A percentile compares a stretch with the other conserved stretches of the same genome.
Evolutionary conservation across 345 rosid species (phyloP).

Genomic region (Salix caprea): DNA sequence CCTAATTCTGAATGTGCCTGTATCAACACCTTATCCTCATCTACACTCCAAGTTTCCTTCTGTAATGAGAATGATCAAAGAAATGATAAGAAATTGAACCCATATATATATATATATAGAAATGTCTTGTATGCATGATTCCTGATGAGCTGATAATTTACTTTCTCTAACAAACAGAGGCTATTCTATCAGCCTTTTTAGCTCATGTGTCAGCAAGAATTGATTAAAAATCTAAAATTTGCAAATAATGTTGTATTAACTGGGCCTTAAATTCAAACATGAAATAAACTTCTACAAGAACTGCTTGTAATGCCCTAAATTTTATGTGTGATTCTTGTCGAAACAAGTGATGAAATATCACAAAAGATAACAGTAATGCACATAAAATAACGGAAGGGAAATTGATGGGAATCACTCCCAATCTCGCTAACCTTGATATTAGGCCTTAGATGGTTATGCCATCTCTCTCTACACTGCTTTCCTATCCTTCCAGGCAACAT

Average conservation of each 20-base stretch:
- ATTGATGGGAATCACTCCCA: not conserved
- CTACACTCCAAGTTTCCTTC: slow-evolving; percentile 93
- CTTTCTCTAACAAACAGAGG: slow-evolving; percentile 8
- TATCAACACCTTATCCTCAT: slow-evolving; percentile 77
- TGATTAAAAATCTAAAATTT: not conserved
- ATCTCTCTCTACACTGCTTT: slow-evolving; percentile 93
- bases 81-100: not conserved
- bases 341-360: not conserved
- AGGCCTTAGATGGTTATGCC: slow-evolving; percentile 95
- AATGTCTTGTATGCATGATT: slow-evolving; percentile 12
- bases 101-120: not conserved
- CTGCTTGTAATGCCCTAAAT: not conserved
- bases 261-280: slow-evolving; percentile 3
- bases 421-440: slow-evolving; percentile 60
- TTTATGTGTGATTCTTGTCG: not conserved
- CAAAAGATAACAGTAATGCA: not conserved
- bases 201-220: not conserved
- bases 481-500: slow-evolving; percentile 83
- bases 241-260: not conserved
- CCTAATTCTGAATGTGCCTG: slow-evolving; percentile 74
- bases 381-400: not conserved
- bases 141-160: not conserved
- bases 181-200: not conserved
- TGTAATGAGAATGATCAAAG: slow-evolving; percentile 12
- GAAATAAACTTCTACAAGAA: not conserved